Evolutionary conservation across 176 grass and related monocot species (phyloP).

Genomic region (Olyra latifolia): DNA sequence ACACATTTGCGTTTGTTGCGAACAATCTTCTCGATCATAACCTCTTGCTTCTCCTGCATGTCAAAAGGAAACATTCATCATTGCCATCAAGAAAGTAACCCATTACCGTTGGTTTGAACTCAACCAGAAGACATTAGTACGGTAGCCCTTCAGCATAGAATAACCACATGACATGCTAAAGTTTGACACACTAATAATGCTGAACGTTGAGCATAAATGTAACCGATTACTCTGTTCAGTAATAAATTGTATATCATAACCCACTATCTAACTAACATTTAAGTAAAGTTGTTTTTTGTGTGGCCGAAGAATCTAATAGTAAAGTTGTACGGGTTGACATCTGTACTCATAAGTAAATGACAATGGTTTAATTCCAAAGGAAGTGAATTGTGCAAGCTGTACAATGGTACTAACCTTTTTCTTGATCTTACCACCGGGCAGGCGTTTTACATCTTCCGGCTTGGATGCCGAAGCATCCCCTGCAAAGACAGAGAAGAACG

Average conservation of each 20-base stretch:
- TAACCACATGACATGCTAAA: neutral
- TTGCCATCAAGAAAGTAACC: neutral
- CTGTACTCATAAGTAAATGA: neutral
- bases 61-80: neutral
- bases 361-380: neutral
- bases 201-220: neutral
- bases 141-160: neutral
- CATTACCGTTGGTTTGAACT: neutral
- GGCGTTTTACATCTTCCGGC: conserved; percentile 80
- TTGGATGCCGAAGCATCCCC: conserved; percentile 76
- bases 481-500: conserved; percentile 13
- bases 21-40: conserved; percentile 98
- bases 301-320: neutral
- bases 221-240: neutral
- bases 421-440: conserved; percentile 97
- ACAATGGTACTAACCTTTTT: conserved; percentile 66
- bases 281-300: neutral
- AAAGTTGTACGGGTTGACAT: neutral
- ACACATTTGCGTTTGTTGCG: conserved; percentile 99
- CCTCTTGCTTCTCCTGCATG: conserved; percentile 84
- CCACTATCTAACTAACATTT: neutral
- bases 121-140: neutral
- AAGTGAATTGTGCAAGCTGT: neutral
- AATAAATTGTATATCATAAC: neutral
- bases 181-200: neutral